A percentile compares a stretch with the other conserved stretches of the same genome.
Evolutionary conservation across 2,329 filamentous ascomycete genomes (phyloP).

Genomic region (Stagonosporopsis cucurbitacearum): DNA sequence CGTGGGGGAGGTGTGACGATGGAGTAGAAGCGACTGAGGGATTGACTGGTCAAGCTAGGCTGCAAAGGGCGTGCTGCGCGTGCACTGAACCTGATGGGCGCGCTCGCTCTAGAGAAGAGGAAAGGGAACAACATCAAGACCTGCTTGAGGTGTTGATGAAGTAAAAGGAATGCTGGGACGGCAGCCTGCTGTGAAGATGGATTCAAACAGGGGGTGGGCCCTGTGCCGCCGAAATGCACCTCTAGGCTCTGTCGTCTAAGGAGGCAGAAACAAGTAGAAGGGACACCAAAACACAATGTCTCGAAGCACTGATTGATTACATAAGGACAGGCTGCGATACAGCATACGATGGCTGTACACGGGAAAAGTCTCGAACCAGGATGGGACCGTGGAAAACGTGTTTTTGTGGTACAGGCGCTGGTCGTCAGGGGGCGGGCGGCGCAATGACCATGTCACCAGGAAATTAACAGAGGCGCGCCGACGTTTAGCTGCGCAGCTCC

Average conservation of each 20-base stretch:
- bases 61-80: neutral
- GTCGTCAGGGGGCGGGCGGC: constrained; percentile 15
- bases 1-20: constrained; percentile 28
- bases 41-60: neutral
- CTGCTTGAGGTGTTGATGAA: neutral
- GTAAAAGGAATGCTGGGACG: constrained; percentile 11
- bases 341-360: neutral
- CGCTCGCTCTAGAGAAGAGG: neutral
- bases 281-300: too few relatives aligned
- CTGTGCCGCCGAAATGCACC: neutral
- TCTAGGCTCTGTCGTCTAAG: too few relatives aligned
- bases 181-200: neutral
- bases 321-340: neutral
- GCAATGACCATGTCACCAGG: constrained; percentile 10
- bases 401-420: constrained; percentile 8
- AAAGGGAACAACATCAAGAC: constrained; percentile 9
- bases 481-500: constrained; percentile 6
- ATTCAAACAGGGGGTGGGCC: constrained; percentile 8
- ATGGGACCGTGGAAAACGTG: constrained; percentile 3
- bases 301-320: neutral
- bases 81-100: neutral
- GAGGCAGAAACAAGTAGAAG: neutral
- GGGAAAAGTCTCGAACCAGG: constrained; percentile 5
- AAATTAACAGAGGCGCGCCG: constrained; percentile 13
- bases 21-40: constrained; percentile 26